Conservation (phyloP, 2,329 filamentous ascomycete species). For the Alternaria brassicicola region DNA sequence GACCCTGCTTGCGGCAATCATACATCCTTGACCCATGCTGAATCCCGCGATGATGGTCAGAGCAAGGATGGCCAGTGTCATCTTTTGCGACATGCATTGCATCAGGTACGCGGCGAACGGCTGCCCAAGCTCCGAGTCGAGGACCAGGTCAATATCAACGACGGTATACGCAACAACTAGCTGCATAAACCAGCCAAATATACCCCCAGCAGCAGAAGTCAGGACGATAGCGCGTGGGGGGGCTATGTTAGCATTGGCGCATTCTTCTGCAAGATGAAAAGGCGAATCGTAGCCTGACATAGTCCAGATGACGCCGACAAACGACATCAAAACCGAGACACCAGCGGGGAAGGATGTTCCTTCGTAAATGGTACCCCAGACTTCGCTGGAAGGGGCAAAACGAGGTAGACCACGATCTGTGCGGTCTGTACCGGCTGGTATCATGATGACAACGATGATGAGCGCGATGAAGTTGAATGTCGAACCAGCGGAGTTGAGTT, state of each 20-base stretch:
- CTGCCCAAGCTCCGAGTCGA: slow-evolving; percentile 68
- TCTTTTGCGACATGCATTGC: slow-evolving; percentile 66
- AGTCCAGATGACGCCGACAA: slow-evolving; percentile 73
- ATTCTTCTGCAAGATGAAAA: slow-evolving; percentile 77
- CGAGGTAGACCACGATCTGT: slow-evolving; percentile 60
- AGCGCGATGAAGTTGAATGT: slow-evolving; percentile 73
- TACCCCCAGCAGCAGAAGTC: slow-evolving; percentile 68
- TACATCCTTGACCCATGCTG: slow-evolving; percentile 75
- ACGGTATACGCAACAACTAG: slow-evolving; percentile 76
- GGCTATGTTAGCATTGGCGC: slow-evolving; percentile 73
- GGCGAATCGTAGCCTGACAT: slow-evolving; percentile 71
- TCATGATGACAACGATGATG: slow-evolving; percentile 70
- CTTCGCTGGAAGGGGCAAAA: slow-evolving; percentile 63
- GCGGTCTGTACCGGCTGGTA: slow-evolving; percentile 64
- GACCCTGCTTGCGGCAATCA: slow-evolving; percentile 70
- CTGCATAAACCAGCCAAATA: slow-evolving; percentile 76
- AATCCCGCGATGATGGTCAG: slow-evolving; percentile 73
- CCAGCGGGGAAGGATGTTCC: slow-evolving; percentile 72
- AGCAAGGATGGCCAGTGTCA: slow-evolving; percentile 66
- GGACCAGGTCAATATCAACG: slow-evolving; percentile 63
- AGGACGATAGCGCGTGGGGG: slow-evolving; percentile 74
- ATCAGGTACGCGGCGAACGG: slow-evolving; percentile 73
- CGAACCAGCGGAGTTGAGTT: slow-evolving; percentile 72
- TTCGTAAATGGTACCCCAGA: slow-evolving; percentile 71
- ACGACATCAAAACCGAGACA: slow-evolving; percentile 72